Evolutionary conservation across 139 green algal species (phyloP).

Genomic region (Trebouxia sp.): DNA sequence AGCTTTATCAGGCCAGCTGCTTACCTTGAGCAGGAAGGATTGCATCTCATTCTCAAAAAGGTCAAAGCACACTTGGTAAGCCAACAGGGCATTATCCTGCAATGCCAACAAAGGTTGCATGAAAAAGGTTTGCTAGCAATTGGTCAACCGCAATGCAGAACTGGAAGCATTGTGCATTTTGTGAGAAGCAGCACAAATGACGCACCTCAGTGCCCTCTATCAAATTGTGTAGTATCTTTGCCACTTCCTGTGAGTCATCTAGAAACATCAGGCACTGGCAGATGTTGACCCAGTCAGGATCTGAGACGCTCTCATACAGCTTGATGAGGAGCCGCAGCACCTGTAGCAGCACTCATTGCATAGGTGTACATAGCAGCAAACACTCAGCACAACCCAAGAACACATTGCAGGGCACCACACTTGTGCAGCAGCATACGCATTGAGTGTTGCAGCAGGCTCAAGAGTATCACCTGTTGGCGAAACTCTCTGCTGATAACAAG

Average conservation of each 20-base stretch:
- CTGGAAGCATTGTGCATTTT: too few species aligned
- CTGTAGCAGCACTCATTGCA: conserved; percentile 39
- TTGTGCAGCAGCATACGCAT: neutral
- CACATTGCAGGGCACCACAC: neutral
- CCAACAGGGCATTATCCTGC: conserved; percentile 79
- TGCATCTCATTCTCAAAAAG: conserved; percentile 95
- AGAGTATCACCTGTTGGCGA: conserved; percentile 55
- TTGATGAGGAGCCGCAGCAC: conserved; percentile 83
- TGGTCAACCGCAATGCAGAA: too few species aligned
- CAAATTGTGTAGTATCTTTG: conserved; percentile 81
- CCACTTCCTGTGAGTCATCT: conserved; percentile 79
- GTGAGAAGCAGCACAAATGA: neutral
- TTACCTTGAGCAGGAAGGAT: conserved; percentile 81
- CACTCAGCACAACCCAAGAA: neutral
- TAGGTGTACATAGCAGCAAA: neutral
- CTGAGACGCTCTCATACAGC: conserved; percentile 65
- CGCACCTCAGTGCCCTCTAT: conserved; percentile 66
- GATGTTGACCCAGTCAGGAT: conserved; percentile 83
- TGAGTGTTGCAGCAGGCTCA: neutral
- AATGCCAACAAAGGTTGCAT: neutral
- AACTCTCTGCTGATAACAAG: conserved; percentile 83
- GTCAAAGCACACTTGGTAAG: conserved; percentile 97
- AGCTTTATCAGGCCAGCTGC: neutral
- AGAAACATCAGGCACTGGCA: conserved; percentile 94
- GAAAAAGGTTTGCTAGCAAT: neutral